Evolutionary conservation across 2,329 filamentous ascomycete species (phyloP), one percentile per base, ranked within the genome.

Genomic region (Ophiocordyceps polyrhachis-furcata): DNA sequence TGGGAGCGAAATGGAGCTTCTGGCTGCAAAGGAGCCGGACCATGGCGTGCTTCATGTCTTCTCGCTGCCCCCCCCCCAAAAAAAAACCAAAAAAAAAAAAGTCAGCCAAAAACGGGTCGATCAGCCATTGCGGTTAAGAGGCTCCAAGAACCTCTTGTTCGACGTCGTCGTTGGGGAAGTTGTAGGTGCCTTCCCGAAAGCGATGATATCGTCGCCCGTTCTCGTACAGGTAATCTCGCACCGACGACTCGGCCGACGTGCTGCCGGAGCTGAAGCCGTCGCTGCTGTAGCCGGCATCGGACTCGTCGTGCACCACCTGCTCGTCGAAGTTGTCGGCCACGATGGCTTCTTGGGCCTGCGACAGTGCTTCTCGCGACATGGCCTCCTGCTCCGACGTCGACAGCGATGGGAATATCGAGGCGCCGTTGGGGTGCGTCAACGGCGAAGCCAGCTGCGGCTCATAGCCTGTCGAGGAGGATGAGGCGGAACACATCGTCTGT

Each of bases 161-260:
- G 5, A 66, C 58, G 43, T 76, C 73, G 48, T 78, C 74, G 45
- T 76, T 78, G 23, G 74, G 74, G 43, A 76, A 74, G 45, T 69
- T 69, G 51, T 78, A 78, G 12, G 56, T 53, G 6, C 71, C 72
- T 46, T 72, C 69, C 17, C 70, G 62, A 52, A 71, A 74, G 40
- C 63, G 63, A 51, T 76, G 73, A 47, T 77, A 78, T 23, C 73
- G 64, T 21, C 73, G 64, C n/a, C 74, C 74, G 52, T 78, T 74
- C 51, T 76, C 71, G 46, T 62, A 66, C 43, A 64, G 61, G 50
- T 72, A 76, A 48, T 76, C 66, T 40, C 67, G 59, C 21, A 73
- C 60, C 35, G 58, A 60, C 3, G 62, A 65, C 40, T 56, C 55
- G 11, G 62, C 53, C 11, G 62, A 64, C 12, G 62, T 64, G 44